Evolutionary conservation across 257 asterid genomes (phyloP).

Genomic region (Gentiana macrophylla): DNA sequence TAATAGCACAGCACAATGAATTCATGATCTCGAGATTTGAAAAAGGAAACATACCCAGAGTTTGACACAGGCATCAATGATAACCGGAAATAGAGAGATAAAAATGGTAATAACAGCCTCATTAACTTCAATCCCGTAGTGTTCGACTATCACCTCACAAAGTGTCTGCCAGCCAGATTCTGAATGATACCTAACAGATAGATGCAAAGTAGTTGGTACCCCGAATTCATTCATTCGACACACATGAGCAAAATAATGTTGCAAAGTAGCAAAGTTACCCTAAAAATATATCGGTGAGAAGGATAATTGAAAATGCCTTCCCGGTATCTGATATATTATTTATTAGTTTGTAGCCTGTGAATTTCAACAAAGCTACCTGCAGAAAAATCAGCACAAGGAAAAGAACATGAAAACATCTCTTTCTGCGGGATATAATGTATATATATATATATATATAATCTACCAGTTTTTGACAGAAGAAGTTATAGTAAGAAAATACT

Average conservation of each 20-base stretch:
- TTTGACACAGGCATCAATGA: constrained; percentile 82
- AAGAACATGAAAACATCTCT: constrained; percentile 3
- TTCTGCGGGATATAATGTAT: no score
- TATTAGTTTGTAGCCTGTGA: constrained; percentile 81
- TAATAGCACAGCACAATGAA: no score
- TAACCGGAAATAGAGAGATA: constrained; percentile 66
- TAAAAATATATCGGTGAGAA: constrained; percentile 76
- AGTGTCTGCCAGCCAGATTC: constrained; percentile 92
- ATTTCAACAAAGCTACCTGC: constrained; percentile 94
- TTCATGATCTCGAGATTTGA: constrained; percentile 1
- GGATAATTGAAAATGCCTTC: constrained; percentile 83
- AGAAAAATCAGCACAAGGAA: constrained; percentile 15
- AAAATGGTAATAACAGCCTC: constrained; percentile 54
- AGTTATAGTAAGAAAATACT: no score
- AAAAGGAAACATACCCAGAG: constrained; percentile 65
- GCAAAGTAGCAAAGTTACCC: constrained; percentile 43
- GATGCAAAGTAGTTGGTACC: not conserved
- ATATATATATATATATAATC: no score
- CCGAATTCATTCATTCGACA: not conserved
- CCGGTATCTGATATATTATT: constrained; percentile 81
- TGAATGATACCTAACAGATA: constrained; percentile 94
- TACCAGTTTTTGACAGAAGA: no score
- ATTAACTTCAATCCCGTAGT: constrained; percentile 79
- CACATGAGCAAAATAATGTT: not conserved
- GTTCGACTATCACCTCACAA: constrained; percentile 67